These are phyloP conservation scores for Clarireedia sp. DNA, from an alignment of 2,329 filamentous ascomycete genomes.

Conservation along the genomic window DNA sequence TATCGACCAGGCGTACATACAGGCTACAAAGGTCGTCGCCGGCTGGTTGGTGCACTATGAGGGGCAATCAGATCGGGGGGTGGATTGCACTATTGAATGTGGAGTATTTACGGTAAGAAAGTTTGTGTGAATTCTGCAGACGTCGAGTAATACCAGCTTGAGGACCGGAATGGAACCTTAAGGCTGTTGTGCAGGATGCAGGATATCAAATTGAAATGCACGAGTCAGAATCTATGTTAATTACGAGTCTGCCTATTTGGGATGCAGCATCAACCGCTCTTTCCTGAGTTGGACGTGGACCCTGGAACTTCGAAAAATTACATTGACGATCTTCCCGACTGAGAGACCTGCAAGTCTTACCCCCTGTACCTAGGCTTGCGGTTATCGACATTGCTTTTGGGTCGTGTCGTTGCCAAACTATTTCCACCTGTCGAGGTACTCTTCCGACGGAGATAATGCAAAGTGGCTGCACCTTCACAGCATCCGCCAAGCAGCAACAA, in stretches of 20 bases:
- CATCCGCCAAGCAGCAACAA: background rate
- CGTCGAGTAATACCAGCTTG: background rate
- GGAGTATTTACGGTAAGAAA: too few species aligned
- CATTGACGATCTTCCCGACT: slow-evolving; percentile 9
- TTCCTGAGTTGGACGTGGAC: slow-evolving; percentile 2
- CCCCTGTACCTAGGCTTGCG: background rate
- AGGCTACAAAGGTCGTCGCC: background rate
- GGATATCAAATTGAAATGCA: background rate
- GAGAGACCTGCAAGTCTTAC: slow-evolving; percentile 2
- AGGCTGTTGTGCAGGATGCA: background rate
- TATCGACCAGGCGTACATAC: background rate
- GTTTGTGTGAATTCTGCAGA: background rate
- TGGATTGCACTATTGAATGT: background rate
- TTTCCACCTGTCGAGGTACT: slow-evolving; percentile 1
- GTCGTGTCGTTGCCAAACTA: background rate
- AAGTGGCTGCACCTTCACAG: background rate
- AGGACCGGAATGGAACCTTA: background rate
- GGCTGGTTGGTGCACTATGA: background rate
- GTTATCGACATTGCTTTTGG: background rate
- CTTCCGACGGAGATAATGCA: slow-evolving; percentile 9
- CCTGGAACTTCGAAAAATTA: slow-evolving; percentile 3
- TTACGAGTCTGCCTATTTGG: background rate
- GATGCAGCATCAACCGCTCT: background rate
- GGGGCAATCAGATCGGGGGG: background rate
- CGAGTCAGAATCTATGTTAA: background rate